These are phyloP conservation scores for Coprinellus aureogranulatus DNA, from an alignment of 768 basidiomycete species.

Conservation along the genomic window DNA sequence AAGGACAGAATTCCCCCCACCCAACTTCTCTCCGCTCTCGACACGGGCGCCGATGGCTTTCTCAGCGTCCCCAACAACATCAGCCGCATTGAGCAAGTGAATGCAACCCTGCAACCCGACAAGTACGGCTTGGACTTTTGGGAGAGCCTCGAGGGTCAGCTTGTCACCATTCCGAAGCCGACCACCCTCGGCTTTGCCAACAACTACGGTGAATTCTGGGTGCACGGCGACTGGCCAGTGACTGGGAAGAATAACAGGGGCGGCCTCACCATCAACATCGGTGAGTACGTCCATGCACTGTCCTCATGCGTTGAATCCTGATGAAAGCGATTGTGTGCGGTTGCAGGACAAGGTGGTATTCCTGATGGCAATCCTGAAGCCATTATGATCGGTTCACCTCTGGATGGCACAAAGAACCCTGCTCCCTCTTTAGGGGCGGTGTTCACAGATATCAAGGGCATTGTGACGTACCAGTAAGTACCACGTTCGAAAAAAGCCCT, in stretches of 20 bases:
- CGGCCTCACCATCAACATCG: constrained; percentile 50
- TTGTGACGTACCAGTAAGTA: constrained; percentile 52
- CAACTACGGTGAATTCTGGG: constrained; percentile 57
- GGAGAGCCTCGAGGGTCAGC: constrained; percentile 58
- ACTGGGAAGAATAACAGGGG: constrained; percentile 56
- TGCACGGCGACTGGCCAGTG: constrained; percentile 53
- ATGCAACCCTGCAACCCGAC: constrained; percentile 48
- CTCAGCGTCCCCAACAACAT: constrained; percentile 55
- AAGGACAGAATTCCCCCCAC: constrained; percentile 53
- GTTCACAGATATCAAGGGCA: constrained; percentile 52
- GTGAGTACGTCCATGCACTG: constrained; percentile 24
- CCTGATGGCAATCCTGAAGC: constrained; percentile 60
- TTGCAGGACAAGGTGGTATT: constrained; percentile 44
- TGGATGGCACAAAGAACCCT: constrained; percentile 55
- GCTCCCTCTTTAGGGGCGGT: constrained; percentile 43
- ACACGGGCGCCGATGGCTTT: constrained; percentile 52
- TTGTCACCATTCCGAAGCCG: constrained; percentile 52
- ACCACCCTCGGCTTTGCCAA: constrained; percentile 49
- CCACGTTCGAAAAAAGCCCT: too few relatives aligned
- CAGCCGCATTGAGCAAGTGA: constrained; percentile 41
- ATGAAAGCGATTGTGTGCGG: neutral
- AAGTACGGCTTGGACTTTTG: constrained; percentile 62
- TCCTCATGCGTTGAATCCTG: neutral
- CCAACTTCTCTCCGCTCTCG: constrained; percentile 45
- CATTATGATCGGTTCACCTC: constrained; percentile 50